Conservation (phyloP, 2,329 filamentous ascomycete genomes). For the Monosporascus sp. region DNA sequence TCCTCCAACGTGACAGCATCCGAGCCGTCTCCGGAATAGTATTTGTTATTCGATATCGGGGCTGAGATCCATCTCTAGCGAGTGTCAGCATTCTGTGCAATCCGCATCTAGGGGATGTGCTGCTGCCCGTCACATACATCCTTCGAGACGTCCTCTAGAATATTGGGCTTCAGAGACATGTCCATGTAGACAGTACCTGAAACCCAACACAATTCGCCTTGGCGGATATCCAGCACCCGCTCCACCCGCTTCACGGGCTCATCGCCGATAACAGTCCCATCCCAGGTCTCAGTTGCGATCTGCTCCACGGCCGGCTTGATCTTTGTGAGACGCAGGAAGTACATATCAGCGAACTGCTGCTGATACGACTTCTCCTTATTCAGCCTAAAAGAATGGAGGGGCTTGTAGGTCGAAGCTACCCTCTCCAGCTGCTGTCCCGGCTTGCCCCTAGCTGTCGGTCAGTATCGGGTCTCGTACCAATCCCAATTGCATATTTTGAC, state of each 20-base stretch:
- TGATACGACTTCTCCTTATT: slow-evolving; percentile 71
- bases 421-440: slow-evolving; percentile 44
- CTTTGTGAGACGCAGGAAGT: slow-evolving; percentile 84
- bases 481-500: slow-evolving; percentile 14
- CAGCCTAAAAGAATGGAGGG: slow-evolving; percentile 70
- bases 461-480: slow-evolving; percentile 10
- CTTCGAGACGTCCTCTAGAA: slow-evolving; percentile 90
- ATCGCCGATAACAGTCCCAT: slow-evolving; percentile 69
- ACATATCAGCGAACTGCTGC: slow-evolving; percentile 97
- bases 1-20: slow-evolving; percentile 87
- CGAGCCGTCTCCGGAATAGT: slow-evolving; percentile 55
- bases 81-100: slow-evolving; percentile 2
- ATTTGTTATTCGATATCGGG: slow-evolving; percentile 71
- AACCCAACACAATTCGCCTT: slow-evolving; percentile 94
- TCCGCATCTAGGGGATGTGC: background rate
- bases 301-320: slow-evolving; percentile 79
- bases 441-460: slow-evolving; percentile 28
- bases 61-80: slow-evolving; percentile 80
- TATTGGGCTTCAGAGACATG: slow-evolving; percentile 92
- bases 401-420: slow-evolving; percentile 58
- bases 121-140: slow-evolving; percentile 53
- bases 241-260: slow-evolving; percentile 74
- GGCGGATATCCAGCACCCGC: slow-evolving; percentile 87
- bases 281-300: slow-evolving; percentile 71
- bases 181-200: slow-evolving; percentile 95